These are phyloP conservation scores for Eutypella sp. DNA, from an alignment of 2,329 filamentous ascomycete species.

Conservation along the genomic window DNA sequence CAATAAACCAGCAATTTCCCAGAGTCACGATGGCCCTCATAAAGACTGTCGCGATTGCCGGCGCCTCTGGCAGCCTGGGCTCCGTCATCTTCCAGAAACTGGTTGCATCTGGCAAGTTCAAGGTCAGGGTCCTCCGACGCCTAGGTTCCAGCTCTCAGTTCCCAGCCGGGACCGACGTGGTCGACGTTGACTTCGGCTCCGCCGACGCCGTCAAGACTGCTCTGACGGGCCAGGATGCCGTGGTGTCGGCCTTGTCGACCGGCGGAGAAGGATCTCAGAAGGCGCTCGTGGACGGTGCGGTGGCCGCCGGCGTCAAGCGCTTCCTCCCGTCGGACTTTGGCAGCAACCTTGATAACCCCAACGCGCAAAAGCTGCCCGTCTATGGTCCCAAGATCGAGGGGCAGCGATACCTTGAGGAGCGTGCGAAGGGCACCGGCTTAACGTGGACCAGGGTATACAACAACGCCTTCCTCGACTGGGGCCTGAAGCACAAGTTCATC, in stretches of 20 bases:
- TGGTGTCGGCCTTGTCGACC: constrained; percentile 43
- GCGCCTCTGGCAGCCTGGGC: constrained; percentile 31
- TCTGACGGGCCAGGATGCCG: constrained; percentile 52
- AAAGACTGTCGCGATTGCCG: constrained; percentile 15
- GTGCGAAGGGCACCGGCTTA: constrained; percentile 11
- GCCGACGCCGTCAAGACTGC: constrained; percentile 43
- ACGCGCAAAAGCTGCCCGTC: constrained; percentile 10
- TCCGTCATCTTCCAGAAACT: constrained; percentile 33
- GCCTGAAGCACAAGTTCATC: constrained; percentile 10
- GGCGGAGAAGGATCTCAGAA: constrained; percentile 35
- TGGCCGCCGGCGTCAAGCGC: constrained; percentile 54
- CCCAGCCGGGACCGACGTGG: constrained; percentile 34
- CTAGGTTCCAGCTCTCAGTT: constrained; percentile 31
- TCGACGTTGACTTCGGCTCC: constrained; percentile 44
- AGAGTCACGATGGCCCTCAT: constrained; percentile 10
- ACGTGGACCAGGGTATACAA: constrained; percentile 34
- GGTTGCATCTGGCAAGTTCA: constrained; percentile 35
- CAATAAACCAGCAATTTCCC: not conserved
- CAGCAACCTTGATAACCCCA: constrained; percentile 24
- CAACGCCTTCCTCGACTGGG: constrained; percentile 30
- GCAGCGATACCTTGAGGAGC: constrained; percentile 15
- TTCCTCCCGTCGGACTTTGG: constrained; percentile 59
- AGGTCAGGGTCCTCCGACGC: constrained; percentile 52
- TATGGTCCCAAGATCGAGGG: constrained; percentile 14
- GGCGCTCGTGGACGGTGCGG: constrained; percentile 52